Evolutionary conservation across 805 yeast species (phyloP).

Genomic region (Wickerhamomyces silvicola): DNA sequence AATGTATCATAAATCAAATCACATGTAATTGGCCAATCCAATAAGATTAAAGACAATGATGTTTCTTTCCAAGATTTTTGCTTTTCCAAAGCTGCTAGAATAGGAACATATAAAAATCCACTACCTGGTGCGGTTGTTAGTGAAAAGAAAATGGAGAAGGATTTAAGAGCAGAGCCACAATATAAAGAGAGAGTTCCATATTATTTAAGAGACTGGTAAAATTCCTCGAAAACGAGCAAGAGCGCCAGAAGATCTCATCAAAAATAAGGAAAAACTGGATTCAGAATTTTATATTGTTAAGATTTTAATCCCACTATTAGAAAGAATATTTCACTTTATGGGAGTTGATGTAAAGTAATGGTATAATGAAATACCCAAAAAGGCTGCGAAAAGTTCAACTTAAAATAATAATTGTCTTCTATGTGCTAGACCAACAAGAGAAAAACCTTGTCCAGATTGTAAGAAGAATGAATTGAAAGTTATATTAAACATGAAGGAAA

Average conservation of each 20-base stretch:
- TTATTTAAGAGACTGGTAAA: constrained; percentile 52
- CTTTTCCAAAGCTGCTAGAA: constrained; percentile 82
- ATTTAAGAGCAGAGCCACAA: constrained; percentile 76
- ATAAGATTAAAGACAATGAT: constrained; percentile 53
- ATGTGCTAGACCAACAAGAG: constrained; percentile 13
- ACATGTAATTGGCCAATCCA: constrained; percentile 61
- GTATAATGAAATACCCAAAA: constrained; percentile 63
- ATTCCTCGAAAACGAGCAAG: constrained; percentile 71
- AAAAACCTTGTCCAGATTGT: constrained; percentile 31
- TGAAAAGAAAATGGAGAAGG: constrained; percentile 52
- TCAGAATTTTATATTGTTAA: constrained; percentile 79
- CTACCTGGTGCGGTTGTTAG: constrained; percentile 93
- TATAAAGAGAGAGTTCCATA: constrained; percentile 86
- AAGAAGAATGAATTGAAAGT: constrained; percentile 29
- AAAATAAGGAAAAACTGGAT: constrained; percentile 48
- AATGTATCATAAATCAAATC: constrained; percentile 66
- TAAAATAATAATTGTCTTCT: constrained; percentile 23
- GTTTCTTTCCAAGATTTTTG: constrained; percentile 78
- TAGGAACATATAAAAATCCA: constrained; percentile 76
- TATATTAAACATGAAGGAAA: constrained; percentile 25
- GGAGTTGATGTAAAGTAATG: constrained; percentile 79
- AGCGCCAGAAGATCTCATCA: constrained; percentile 69
- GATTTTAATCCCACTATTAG: constrained; percentile 84
- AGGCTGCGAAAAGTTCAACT: constrained; percentile 21
- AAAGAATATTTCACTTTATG: constrained; percentile 69